phyloP scores from a whole-genome alignment of 2,329 filamentous ascomycete genomes.

The Sclerotinia trifoliorum region DNA sequence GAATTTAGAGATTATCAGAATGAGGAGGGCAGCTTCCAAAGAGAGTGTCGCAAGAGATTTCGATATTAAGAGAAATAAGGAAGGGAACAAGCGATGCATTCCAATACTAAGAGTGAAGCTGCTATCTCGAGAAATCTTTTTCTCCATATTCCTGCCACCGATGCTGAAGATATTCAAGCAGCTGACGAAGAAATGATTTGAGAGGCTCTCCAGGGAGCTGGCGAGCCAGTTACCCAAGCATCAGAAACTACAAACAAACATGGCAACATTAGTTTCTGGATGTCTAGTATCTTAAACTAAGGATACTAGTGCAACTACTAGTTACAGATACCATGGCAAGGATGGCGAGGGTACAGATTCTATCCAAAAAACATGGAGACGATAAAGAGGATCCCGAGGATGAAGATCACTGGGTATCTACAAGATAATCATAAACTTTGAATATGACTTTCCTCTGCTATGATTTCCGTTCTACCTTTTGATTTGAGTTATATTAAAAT shows the following conservation, averaged over 20 bases:
- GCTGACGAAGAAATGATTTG: neutral
- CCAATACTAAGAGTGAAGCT: neutral
- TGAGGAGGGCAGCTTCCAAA: neutral
- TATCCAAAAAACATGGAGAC: neutral
- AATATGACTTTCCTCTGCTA: accelerated
- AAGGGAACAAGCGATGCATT: neutral
- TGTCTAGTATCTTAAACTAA: too few relatives aligned
- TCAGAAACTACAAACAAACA: neutral
- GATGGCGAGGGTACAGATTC: too few relatives aligned
- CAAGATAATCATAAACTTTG: neutral
- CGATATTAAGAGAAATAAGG: neutral
- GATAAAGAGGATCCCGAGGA: neutral
- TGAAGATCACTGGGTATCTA: neutral
- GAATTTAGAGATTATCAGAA: neutral
- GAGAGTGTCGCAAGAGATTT: too few relatives aligned
- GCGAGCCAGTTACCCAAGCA: neutral
- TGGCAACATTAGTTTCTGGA: too few relatives aligned
- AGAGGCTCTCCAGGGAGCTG: too few relatives aligned
- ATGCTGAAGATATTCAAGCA: neutral
- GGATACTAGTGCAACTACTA: too few relatives aligned
- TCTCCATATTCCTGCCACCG: neutral
- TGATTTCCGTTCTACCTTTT: neutral
- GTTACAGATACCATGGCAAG: too few relatives aligned
- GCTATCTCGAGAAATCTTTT: neutral
- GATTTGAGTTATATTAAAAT: too few relatives aligned